These are phyloP conservation scores for Orbilia javanica DNA, from an alignment of 2,329 filamentous ascomycete genomes.

Conservation along the genomic window DNA sequence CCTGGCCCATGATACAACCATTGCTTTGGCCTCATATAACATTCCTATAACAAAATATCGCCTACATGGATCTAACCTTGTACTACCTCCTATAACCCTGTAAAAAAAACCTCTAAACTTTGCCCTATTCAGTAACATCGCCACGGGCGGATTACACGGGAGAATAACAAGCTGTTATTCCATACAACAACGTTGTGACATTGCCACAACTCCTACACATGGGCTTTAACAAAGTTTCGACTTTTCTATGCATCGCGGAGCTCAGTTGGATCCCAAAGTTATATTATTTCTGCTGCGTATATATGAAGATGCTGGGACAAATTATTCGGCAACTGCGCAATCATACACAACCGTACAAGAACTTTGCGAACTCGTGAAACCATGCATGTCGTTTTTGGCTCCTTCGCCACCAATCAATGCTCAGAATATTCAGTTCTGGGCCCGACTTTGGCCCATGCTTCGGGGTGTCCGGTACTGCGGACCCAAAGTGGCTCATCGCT, in stretches of 20 bases:
- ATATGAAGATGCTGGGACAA: no score
- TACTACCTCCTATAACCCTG: background rate
- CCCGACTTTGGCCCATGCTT: slow-evolving; percentile 73
- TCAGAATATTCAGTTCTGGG: slow-evolving; percentile 46
- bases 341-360: background rate
- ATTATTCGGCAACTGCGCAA: no score
- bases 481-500: slow-evolving; percentile 71
- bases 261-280: background rate
- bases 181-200: background rate
- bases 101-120: background rate
- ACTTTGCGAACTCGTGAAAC: background rate
- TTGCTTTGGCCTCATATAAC: background rate
- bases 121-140: background rate
- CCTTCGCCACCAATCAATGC: background rate
- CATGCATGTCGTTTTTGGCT: background rate
- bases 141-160: no score
- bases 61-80: slow-evolving; percentile 1
- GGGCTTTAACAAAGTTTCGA: no score
- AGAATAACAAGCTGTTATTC: no score
- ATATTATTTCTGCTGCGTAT: background rate
- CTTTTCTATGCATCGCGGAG: no score
- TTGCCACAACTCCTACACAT: no score
- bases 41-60: no score
- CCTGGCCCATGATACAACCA: background rate
- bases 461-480: slow-evolving; percentile 73